Evolutionary conservation across 169 alveolate genomes (phyloP).

Genomic region (Besnoitia besnoiti): DNA sequence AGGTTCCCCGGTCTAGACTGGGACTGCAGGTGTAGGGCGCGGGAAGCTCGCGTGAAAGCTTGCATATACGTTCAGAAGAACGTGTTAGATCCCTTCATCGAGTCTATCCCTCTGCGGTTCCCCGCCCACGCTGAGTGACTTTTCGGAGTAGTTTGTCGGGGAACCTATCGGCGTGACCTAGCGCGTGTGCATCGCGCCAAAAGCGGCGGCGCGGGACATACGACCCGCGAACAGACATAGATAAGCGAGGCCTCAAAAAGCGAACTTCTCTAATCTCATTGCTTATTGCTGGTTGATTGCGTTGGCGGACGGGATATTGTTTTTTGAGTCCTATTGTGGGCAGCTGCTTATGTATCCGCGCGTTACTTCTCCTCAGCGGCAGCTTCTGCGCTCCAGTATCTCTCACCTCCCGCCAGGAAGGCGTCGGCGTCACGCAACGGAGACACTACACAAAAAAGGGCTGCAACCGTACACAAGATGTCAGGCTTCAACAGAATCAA

Average conservation of each 20-base stretch:
- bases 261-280: too few species aligned
- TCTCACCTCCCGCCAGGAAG: neutral
- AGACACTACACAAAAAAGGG: neutral
- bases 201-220: neutral
- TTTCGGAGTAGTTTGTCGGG: neutral
- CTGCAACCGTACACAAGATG: neutral
- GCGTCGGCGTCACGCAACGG: neutral
- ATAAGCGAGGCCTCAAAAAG: too few species aligned
- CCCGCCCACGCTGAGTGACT: too few species aligned
- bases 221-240: too few species aligned
- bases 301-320: too few species aligned
- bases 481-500: conserved; percentile 69
- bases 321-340: neutral
- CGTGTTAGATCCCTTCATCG: too few species aligned
- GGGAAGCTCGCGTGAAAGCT: too few species aligned
- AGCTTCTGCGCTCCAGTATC: neutral
- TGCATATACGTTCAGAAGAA: too few species aligned
- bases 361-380: neutral
- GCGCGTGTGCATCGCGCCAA: neutral
- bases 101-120: too few species aligned
- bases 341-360: neutral
- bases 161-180: neutral
- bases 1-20: too few species aligned
- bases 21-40: too few species aligned
- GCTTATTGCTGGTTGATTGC: too few species aligned